Base-by-base conservation (phyloP, 805 yeast genomes). In the Yarrowia hollandica region DNA sequence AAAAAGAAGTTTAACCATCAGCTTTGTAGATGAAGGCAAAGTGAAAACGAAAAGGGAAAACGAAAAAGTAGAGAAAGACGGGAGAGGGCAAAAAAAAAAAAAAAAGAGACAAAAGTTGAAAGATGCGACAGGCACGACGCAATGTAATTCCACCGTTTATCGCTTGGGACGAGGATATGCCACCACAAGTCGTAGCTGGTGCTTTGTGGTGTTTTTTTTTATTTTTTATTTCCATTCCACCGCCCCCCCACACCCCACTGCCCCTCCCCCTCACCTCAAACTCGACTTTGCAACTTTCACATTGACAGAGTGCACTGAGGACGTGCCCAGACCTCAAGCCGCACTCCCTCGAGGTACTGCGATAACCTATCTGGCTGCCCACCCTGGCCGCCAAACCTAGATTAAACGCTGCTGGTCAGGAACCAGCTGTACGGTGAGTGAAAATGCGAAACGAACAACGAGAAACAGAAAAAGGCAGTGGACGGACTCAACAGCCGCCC, bases 351-450 rank as follows among this genome's bases (percentile, higher is more conserved):
- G 41, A 39, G 26, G 19, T 30, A 22, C 44, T n/a, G 30, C n/a
- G 44, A 39, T 39, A 39, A 39, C 44, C 44, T 39, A 39, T 39
- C 44, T 39, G 44, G 44, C 44, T 39, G 44, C 44, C 44, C 44
- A 39, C 44, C 44, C 44, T 6, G 18, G 10, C 26, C 10, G 30
- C 11, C 42, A 22, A 37, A 39, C 16, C 11, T n/a, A 14, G n/a
- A 22, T 39, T 39, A 38, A 37, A 38, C 42, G 28, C 28, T 22
- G 42, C 28, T 38, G 42, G 42, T 39, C 44, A 39, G 44, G 44
- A 22, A 39, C 44, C n/a, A n/a, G n/a, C n/a, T n/a, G n/a, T n/a
- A n/a, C n/a, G n/a, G n/a, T n/a, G n/a, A n/a, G n/a, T n/a, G n/a
- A n/a, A n/a, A n/a, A n/a, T n/a, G n/a, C n/a, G n/a, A n/a, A n/a